Evolutionary conservation across 441 rosid genomes (phyloP), one percentile per base, ranked within the genome.

Genomic region (Jatropha podagrica): DNA sequence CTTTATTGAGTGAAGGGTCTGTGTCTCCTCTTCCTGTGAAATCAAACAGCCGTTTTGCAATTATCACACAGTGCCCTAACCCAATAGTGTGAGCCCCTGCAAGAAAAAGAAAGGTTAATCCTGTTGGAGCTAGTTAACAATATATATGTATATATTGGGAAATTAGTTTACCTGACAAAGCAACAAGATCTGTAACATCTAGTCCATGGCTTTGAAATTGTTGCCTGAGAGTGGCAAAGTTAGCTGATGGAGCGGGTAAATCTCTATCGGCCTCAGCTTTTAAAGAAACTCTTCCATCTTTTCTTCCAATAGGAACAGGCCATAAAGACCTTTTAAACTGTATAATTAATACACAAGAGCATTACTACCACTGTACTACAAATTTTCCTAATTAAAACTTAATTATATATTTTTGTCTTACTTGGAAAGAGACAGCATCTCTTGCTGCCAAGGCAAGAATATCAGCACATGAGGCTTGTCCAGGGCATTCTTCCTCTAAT

Each of bases 401-500:
- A 4, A 76, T 60, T 26, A 54, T 9, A 58, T 49, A 11, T 26
- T 38, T 38, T 13, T 3, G 1, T 3, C 54, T 61, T 68, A 81
- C 85, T 68, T 74, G 82, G 65, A 59, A 81, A 55, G 79, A 71
- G 60, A 82, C 81, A 2, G 87, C 73, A 73, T 86, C 86, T 46
- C 70, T 65, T 20, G 86, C 78, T 0, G 87, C 69, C 14, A 82
- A 75, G 5, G 86, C 79, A 18, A 84, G 23, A 23, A 80, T 79
- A 52, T 82, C 87, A 37, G 87, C 86, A 74, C 87, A 86, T 0
- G 89, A 82, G 17, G 82, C 85, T 0, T 17, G 71, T 13, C 32
- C 71, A 0, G 86, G 83, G 61, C 89, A 84, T 23, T 26, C 38
- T 37, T 18, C 67, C 58, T 86, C 85, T 9, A 79, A 20, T 26